Base-by-base conservation (phyloP, 352 stramenopile species). In the Pythium aristosporum region DNA sequence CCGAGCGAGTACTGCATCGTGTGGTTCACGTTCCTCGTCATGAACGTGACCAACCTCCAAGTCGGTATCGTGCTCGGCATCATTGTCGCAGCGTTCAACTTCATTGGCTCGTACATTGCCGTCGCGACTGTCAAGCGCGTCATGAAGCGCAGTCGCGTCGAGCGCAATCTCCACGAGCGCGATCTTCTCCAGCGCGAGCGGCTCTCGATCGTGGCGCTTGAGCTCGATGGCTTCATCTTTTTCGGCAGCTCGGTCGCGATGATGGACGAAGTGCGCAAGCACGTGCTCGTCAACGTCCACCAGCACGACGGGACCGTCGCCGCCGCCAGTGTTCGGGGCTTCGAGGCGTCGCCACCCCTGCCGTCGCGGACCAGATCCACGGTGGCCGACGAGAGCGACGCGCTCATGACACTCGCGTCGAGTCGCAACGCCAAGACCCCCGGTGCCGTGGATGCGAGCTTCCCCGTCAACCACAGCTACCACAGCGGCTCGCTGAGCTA, bases 31-130 rank as follows among this genome's bases (percentile, higher is more conserved):
- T 99, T 99, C 77, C 49, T 87, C 37, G 76, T 95, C 18, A 98
- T 99, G 75, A 94, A 98, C 42, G 76, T 94, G 12, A 75, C 92
- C n/a, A 96, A 96, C 39, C 85, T 99, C 7, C 94, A 99, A 69
- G 85, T 96, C 58, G 97, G 97, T 21, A 99, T 99, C 61, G 63
- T 98, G 13, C 61, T 91, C 12, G 97, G 96, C 48, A 96, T 99
- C 32, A 61, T 96, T 32, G 65, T 97, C 37, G 91, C 92, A 1
- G 85, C 76, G 7, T 91, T 96, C 69, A 96, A 96, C 72, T 96
- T 96, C 46, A 94, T 96, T 63, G 85, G 76, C 56, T 91, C 84
- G 39, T 96, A 94, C 66, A 80, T 94, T 30, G 73, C 74, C 0
- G 81, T 79, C 18, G 77, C 85, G 12, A 79, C 75, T n/a, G 84